Conservation (phyloP, 805 yeast species). For the Ogataea salicorniae region DNA sequence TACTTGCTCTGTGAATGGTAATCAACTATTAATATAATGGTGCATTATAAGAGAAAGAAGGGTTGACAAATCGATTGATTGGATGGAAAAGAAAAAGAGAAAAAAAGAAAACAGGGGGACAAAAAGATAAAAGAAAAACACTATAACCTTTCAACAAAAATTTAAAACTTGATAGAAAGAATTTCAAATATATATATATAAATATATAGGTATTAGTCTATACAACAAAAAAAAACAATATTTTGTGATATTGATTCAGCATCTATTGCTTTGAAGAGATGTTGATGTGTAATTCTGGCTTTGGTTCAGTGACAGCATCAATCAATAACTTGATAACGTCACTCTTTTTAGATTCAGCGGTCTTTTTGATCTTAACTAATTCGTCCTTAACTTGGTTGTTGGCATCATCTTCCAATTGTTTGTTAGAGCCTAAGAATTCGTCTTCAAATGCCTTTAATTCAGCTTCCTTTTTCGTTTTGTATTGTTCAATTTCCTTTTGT, state of each 20-base stretch:
- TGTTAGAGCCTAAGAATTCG: conserved; percentile 71
- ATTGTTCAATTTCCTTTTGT: conserved; percentile 77
- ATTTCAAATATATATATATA: too few relatives aligned
- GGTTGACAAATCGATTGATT: too few relatives aligned
- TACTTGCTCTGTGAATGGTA: too few relatives aligned
- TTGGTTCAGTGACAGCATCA: conserved; percentile 73
- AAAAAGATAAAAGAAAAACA: too few relatives aligned
- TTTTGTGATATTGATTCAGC: too few relatives aligned
- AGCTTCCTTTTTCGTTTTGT: conserved; percentile 76
- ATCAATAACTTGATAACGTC: conserved; percentile 72
- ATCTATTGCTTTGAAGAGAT: conserved; percentile 8
- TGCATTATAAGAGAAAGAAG: too few relatives aligned
- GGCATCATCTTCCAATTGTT: conserved; percentile 73
- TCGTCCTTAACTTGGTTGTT: conserved; percentile 68
- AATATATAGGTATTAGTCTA: too few relatives aligned
- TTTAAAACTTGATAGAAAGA: too few relatives aligned
- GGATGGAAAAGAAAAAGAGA: neutral
- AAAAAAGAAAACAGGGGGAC: neutral
- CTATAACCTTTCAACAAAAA: too few relatives aligned
- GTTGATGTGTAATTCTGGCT: conserved; percentile 78
- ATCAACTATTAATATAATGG: too few relatives aligned
- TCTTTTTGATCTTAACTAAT: conserved; percentile 57
- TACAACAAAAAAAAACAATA: too few relatives aligned
- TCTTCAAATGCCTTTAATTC: conserved; percentile 72
- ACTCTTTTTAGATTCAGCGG: conserved; percentile 56